Percentiles rank a stretch among this genome's conserved stretches.
phyloP scores from a whole-genome alignment of 768 basidiomycete genomes.

The Pleurotus giganteus region DNA sequence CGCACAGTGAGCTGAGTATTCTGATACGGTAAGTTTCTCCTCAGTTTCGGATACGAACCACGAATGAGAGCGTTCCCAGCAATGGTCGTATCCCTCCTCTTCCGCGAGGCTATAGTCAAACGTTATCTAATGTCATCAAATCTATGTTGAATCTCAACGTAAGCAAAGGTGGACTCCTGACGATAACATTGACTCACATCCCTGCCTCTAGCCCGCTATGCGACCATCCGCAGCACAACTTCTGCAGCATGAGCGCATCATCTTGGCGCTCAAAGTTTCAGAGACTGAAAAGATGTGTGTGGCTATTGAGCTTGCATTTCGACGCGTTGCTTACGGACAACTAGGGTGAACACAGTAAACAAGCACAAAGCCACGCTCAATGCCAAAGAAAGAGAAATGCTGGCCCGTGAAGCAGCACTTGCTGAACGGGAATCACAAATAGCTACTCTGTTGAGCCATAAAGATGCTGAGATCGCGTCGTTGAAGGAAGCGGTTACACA shows the following conservation, averaged over 20 bases:
- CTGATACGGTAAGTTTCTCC: constrained; percentile 60
- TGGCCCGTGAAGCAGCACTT: constrained; percentile 47
- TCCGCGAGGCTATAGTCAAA: constrained; percentile 78
- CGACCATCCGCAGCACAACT: constrained; percentile 80
- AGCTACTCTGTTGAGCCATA: constrained; percentile 43
- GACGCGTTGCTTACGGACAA: background rate
- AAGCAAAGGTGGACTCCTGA: constrained; percentile 11
- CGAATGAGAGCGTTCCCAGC: constrained; percentile 28
- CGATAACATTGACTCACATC: background rate
- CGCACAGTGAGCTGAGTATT: constrained; percentile 80
- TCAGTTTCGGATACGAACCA: background rate
- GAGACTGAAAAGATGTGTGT: constrained; percentile 79
- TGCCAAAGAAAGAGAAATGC: constrained; percentile 64
- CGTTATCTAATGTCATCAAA: constrained; percentile 72
- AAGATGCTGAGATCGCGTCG: constrained; percentile 56
- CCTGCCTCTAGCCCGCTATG: constrained; percentile 67
- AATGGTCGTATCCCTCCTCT: constrained; percentile 91
- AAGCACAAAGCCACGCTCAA: constrained; percentile 53
- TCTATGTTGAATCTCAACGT: constrained; percentile 88
- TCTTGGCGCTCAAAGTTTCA: constrained; percentile 65
- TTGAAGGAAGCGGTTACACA: constrained; percentile 46
- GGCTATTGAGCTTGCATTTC: background rate
- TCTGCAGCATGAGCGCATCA: constrained; percentile 75
- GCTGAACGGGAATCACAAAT: constrained; percentile 56
- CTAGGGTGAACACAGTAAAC: constrained; percentile 66